Conservation (phyloP, 2,329 filamentous ascomycete species). For the Aureobasidium mangrovei region DNA sequence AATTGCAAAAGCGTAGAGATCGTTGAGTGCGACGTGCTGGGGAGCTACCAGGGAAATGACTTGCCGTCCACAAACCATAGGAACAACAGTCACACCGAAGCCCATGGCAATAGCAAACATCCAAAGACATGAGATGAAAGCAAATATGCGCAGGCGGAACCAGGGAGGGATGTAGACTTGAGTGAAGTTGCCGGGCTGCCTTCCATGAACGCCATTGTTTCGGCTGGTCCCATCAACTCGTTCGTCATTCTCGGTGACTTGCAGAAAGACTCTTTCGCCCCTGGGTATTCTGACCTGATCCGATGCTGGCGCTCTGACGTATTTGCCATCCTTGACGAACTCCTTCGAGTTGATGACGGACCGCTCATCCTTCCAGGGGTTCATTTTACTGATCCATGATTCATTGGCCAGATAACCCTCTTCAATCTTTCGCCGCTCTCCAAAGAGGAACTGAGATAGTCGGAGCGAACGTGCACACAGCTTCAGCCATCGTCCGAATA, state of each 20-base stretch:
- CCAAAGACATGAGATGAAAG: conserved; percentile 89
- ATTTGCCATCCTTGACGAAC: conserved; percentile 65
- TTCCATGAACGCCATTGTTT: conserved; percentile 25
- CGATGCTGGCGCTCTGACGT: conserved; percentile 85
- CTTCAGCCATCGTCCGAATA: conserved; percentile 97
- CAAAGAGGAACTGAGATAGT: conserved; percentile 88
- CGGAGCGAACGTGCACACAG: conserved; percentile 71
- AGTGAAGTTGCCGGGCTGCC: conserved; percentile 38
- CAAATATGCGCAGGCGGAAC: conserved; percentile 69
- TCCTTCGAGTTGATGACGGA: conserved; percentile 22
- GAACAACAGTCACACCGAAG: conserved; percentile 74
- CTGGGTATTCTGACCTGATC: conserved; percentile 93
- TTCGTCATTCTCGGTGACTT: conserved; percentile 59
- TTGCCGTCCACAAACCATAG: conserved; percentile 72
- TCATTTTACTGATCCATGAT: conserved; percentile 12
- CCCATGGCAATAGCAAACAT: conserved; percentile 83
- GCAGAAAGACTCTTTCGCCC: conserved; percentile 68
- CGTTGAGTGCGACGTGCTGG: conserved; percentile 67
- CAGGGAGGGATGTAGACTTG: conserved; percentile 69
- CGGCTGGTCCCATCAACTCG: conserved; percentile 47
- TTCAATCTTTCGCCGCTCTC: conserved; percentile 70
- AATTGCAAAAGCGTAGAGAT: conserved; percentile 91
- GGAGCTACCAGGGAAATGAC: conserved; percentile 69
- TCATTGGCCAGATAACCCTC: conserved; percentile 55
- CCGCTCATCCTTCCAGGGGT: conserved; percentile 24